Evolutionary conservation across 495 filamentous ascomycete genomes (phyloP).

Genomic region (Penicillium pulvis): DNA sequence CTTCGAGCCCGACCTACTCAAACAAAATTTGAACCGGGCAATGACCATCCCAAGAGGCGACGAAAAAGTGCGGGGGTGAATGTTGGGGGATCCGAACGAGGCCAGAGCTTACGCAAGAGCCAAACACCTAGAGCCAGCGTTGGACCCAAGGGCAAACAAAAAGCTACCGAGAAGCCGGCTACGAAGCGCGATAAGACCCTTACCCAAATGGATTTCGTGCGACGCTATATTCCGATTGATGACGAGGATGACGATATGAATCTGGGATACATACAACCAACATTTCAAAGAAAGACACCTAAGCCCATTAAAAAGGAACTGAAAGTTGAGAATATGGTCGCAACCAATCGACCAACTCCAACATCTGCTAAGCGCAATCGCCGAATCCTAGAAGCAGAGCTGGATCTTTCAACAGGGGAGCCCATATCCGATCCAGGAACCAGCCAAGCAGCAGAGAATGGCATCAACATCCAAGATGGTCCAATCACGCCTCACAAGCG

Average conservation of each 20-base stretch:
- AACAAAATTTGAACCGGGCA: constrained; percentile 22
- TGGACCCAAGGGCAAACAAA: constrained; percentile 25
- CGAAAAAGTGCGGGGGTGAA: constrained; percentile 11
- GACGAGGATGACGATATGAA: constrained; percentile 40
- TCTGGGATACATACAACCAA: constrained; percentile 36
- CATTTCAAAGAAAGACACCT: constrained; percentile 15
- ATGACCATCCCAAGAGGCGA: constrained; percentile 23
- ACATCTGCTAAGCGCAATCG: constrained; percentile 16
- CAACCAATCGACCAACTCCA: not conserved
- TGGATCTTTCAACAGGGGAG: constrained; percentile 32
- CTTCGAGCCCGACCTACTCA: constrained; percentile 18
- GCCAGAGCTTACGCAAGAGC: constrained; percentile 13
- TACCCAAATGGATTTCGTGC: constrained; percentile 52
- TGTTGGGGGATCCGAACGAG: constrained; percentile 6
- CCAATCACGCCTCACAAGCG: constrained; percentile 41
- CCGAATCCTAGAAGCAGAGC: constrained; percentile 20
- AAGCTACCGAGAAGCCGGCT: constrained; percentile 23
- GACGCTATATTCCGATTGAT: constrained; percentile 41
- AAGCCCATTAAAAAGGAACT: not conserved
- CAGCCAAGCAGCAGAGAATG: constrained; percentile 10
- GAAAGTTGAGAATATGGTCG: not conserved
- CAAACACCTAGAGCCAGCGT: constrained; percentile 25
- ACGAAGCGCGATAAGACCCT: constrained; percentile 41
- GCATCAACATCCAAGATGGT: not conserved
- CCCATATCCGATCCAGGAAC: constrained; percentile 19